Evolutionary conservation across 2,329 filamentous ascomycete genomes (phyloP).

Genomic region (Diaporthe amygdali): DNA sequence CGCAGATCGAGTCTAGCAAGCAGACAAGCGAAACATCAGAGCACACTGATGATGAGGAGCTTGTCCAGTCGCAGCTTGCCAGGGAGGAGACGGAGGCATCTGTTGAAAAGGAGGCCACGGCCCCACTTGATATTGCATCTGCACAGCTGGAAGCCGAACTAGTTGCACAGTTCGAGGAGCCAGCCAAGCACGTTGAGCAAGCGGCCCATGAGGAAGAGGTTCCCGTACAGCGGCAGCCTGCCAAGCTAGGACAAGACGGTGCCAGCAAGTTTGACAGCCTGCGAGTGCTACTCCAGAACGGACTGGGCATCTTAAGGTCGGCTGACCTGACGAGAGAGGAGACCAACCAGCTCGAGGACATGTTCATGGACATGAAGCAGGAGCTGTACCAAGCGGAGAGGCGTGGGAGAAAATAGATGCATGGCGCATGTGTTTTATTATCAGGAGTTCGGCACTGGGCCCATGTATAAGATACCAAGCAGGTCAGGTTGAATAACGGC

Average conservation of each 20-base stretch:
- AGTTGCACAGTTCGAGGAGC: constrained; percentile 5
- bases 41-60: constrained; percentile 21
- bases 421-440: constrained; percentile 2
- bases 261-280: constrained; percentile 52
- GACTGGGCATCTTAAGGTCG: constrained; percentile 64
- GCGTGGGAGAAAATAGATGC: constrained; percentile 50
- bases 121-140: background rate
- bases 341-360: constrained; percentile 75
- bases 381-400: constrained; percentile 74
- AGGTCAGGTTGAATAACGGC: background rate
- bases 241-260: background rate
- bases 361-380: constrained; percentile 79
- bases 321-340: constrained; percentile 68
- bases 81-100: constrained; percentile 21
- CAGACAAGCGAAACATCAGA: background rate
- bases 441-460: constrained; percentile 15
- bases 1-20: background rate
- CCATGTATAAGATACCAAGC: constrained; percentile 11
- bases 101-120: background rate
- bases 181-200: constrained; percentile 1
- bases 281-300: constrained; percentile 55
- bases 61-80: constrained; percentile 24
- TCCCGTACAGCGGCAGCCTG: background rate
- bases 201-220: background rate
- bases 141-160: background rate